phyloP scores from a whole-genome alignment of 208 protist species.

The Entamoeba histolytica region DNA sequence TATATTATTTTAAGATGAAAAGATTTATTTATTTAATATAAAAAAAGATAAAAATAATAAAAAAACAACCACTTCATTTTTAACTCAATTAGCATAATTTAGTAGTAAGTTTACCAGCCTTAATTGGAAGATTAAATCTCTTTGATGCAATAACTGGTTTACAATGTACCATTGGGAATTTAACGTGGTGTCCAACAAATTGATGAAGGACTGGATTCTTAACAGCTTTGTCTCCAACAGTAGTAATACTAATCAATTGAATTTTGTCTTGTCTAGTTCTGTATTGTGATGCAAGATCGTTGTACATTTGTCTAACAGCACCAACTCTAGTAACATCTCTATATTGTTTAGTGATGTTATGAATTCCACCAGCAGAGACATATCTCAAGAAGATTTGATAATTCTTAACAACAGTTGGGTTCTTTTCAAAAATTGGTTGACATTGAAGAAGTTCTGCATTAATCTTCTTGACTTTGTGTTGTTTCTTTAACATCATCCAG shows the following conservation, averaged over 20 bases:
- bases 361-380: no score
- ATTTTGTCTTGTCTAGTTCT: background rate
- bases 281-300: background rate
- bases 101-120: background rate
- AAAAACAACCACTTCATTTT: background rate
- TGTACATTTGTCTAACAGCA: no score
- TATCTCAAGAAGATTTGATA: no score
- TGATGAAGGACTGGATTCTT: background rate
- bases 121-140: background rate
- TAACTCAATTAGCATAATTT: background rate
- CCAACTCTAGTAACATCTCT: no score
- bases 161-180: background rate
- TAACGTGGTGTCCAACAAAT: background rate
- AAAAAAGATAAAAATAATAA: no score
- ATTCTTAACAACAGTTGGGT: no score
- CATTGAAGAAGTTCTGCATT: background rate
- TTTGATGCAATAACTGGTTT: background rate
- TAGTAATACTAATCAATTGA: background rate
- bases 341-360: no score
- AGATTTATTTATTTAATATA: no score
- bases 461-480: background rate
- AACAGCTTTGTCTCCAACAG: background rate
- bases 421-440: no score
- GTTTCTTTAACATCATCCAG: background rate
- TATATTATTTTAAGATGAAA: no score